Evolutionary conservation across 257 asterid species (phyloP).

Genomic region (Echites panduratus): DNA sequence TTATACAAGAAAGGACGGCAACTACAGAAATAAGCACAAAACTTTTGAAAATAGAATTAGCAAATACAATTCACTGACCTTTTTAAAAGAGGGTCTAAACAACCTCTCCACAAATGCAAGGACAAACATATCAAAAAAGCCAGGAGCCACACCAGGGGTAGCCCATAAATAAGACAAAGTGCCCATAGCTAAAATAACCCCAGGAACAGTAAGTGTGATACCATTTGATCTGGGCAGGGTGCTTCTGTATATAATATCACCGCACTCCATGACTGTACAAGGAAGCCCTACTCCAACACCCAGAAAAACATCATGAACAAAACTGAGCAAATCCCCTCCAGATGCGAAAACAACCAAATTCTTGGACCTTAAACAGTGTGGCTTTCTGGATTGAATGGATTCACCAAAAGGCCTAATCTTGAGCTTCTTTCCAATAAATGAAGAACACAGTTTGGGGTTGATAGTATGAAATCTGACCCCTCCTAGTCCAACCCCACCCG

Average conservation of each 20-base stretch:
- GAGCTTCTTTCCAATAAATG: slow-evolving; percentile 61
- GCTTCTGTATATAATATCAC: slow-evolving; percentile 89
- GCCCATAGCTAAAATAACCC: slow-evolving; percentile 72
- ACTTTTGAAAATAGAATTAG: neutral
- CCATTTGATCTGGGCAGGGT: slow-evolving; percentile 76
- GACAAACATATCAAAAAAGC: slow-evolving; percentile 94
- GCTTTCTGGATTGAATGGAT: slow-evolving; percentile 26
- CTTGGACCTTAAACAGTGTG: slow-evolving; percentile 26
- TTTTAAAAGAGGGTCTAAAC: slow-evolving; percentile 66
- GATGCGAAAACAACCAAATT: slow-evolving; percentile 37
- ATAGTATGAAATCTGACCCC: slow-evolving; percentile 42
- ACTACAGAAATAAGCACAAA: neutral
- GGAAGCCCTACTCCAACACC: slow-evolving; percentile 99
- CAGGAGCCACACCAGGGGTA: slow-evolving; percentile 99
- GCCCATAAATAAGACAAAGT: slow-evolving; percentile 95
- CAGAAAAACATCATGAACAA: slow-evolving; percentile 55
- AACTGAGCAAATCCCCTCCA: slow-evolving; percentile 37
- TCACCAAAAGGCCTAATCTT: slow-evolving; percentile 29
- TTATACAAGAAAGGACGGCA: neutral
- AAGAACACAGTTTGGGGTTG: slow-evolving; percentile 44
- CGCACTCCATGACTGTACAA: slow-evolving; percentile 95
- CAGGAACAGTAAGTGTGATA: slow-evolving; percentile 72
- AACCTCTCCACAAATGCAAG: slow-evolving; percentile 81
- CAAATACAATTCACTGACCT: slow-evolving; percentile 34
- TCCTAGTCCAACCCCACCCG: slow-evolving; percentile 52